Evolutionary conservation across 1,139 yeast species (phyloP), one percentile per base, ranked within the genome.

Genomic region (Lodderomyces parapsilosis): DNA sequence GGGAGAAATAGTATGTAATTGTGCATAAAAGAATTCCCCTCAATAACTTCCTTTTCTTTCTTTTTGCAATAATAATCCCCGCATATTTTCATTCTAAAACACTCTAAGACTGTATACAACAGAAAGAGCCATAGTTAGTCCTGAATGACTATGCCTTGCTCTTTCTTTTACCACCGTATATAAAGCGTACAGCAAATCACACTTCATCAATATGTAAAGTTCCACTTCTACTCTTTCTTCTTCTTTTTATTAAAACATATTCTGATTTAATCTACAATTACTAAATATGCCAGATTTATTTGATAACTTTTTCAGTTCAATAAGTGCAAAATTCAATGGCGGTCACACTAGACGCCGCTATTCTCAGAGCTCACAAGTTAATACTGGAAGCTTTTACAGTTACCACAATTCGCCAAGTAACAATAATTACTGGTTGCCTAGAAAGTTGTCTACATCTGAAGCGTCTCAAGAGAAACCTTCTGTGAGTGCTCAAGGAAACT

Each of bases 341-440:
- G 73, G 73, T 11, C 64, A 63, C 41, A 52, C 63, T 22, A 53
- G 53, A 6, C 60, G 55, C 24, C 69, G 62, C 43, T 68, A 70
- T 45, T 59, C 62, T 20, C 61, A 62, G 33, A 48, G 63, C 6
- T 50, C 62, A 4, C 74, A 64, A 46, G 75, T 70, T 4, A 71
- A 71, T 45, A 52, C 68, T 10, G 77, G 76, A 2, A 56, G 56
- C 9, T 67, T 55, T 46, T 70, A 69, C 50, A 68, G 62, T 47
- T 70, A 70, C 49, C 73, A 66, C 42, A 49, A 58, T 39, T 65
- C 58, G 37, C 57, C 64, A 10, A 68, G 71, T 38, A 71, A 71
- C 50, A 71, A 70, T 49, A 61, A 65, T 18, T 71, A 66, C 41
- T 71, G 76, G 76, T 53, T 71, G 54, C 69, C 75, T 2, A 49